A percentile compares a stretch with the other conserved stretches of the same genome.
Evolutionary conservation across 2,329 filamentous ascomycete genomes (phyloP).

Genomic region (Ilyonectria mors-panacis): DNA sequence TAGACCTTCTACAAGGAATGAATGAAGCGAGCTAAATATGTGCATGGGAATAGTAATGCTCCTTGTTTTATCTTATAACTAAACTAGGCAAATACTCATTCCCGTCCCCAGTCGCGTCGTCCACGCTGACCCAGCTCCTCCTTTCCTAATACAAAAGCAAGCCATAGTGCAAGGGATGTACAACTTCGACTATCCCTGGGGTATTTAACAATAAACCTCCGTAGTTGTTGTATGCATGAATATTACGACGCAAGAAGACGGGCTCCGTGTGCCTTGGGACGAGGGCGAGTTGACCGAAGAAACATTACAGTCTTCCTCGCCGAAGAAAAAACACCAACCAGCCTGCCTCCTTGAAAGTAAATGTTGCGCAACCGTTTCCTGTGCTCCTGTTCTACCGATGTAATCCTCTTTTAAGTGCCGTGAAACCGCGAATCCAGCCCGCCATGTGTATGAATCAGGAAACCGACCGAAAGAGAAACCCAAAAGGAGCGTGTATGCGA

Average conservation of each 20-base stretch:
- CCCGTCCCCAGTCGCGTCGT: background rate
- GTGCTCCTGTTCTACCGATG: conserved; percentile 16
- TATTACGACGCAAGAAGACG: conserved; percentile 15
- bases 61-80: background rate
- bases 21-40: conserved; percentile 17
- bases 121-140: background rate
- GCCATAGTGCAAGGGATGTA: conserved; percentile 7
- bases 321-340: background rate
- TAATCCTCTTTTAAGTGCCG: conserved; percentile 5
- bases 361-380: background rate
- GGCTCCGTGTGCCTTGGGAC: conserved; percentile 4
- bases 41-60: background rate
- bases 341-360: background rate
- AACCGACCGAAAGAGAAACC: background rate
- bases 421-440: background rate
- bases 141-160: conserved; percentile 13
- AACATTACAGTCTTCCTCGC: background rate
- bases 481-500: background rate
- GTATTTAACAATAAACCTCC: conserved; percentile 30
- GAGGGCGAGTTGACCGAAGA: conserved; percentile 1
- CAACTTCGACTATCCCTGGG: conserved; percentile 19
- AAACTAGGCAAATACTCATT: background rate
- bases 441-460: background rate
- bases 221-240: conserved; percentile 20
- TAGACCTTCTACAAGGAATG: conserved; percentile 32